phyloP scores from a whole-genome alignment of 2,329 filamentous ascomycete genomes.

The Colletotrichum paranaense region DNA sequence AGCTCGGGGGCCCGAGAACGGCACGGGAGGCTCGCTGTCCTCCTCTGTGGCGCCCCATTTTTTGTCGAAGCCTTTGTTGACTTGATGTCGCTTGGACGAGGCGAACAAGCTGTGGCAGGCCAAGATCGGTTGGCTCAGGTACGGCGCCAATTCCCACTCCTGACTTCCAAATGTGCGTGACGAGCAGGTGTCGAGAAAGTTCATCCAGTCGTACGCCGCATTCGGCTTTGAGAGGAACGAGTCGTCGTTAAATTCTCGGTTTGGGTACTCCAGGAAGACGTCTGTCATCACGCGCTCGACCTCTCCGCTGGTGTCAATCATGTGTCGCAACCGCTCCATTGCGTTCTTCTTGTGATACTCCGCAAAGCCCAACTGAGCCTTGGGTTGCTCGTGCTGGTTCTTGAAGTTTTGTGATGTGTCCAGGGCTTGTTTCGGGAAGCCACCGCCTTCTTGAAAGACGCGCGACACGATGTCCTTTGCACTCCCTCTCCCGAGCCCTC shows the following conservation, averaged over 20 bases:
- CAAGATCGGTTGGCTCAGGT: slow-evolving; percentile 86
- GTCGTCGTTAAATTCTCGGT: slow-evolving; percentile 92
- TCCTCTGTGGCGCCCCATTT: slow-evolving; percentile 61
- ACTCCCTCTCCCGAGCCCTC: slow-evolving; percentile 78
- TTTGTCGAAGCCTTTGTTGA: slow-evolving; percentile 54
- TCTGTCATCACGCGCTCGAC: slow-evolving; percentile 83
- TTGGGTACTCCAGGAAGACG: slow-evolving; percentile 87
- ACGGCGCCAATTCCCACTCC: slow-evolving; percentile 92
- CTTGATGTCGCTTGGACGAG: slow-evolving; percentile 67
- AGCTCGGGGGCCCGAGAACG: slow-evolving; percentile 85
- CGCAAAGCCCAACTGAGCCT: slow-evolving; percentile 74
- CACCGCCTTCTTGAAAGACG: slow-evolving; percentile 83
- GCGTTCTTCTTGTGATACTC: slow-evolving; percentile 79
- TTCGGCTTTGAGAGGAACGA: slow-evolving; percentile 89
- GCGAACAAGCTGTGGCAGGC: slow-evolving; percentile 95
- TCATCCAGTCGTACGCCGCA: slow-evolving; percentile 90
- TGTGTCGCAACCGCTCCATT: slow-evolving; percentile 78
- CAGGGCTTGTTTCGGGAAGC: slow-evolving; percentile 73
- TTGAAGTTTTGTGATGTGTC: slow-evolving; percentile 47
- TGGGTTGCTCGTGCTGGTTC: slow-evolving; percentile 63
- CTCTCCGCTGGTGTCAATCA: slow-evolving; percentile 84
- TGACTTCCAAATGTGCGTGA: slow-evolving; percentile 83
- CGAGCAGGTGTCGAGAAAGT: slow-evolving; percentile 90
- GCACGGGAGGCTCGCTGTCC: slow-evolving; percentile 65
- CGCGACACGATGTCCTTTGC: slow-evolving; percentile 80